Evolutionary conservation across 208 protist genomes (phyloP).

Genomic region (Crithidia bombi): DNA sequence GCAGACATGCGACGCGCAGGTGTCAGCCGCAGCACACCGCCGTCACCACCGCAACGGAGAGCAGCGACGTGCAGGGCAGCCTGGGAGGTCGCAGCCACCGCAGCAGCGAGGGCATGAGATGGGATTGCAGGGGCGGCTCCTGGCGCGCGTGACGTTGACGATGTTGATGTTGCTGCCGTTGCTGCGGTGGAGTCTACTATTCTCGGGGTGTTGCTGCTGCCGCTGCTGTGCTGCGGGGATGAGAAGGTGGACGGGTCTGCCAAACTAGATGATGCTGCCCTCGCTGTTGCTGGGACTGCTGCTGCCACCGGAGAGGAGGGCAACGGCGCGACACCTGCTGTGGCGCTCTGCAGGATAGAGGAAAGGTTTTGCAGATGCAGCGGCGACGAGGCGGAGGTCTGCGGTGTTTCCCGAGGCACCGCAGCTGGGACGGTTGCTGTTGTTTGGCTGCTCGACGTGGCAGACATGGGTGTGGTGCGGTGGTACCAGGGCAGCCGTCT

Average conservation of each 20-base stretch:
- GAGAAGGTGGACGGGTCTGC: too few species aligned
- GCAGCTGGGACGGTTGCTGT: neutral
- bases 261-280: neutral
- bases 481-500: slow-evolving; percentile 67
- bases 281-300: slow-evolving; percentile 7
- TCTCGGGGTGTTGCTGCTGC: too few species aligned
- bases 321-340: neutral
- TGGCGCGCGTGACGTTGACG: too few species aligned
- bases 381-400: neutral
- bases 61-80: slow-evolving; percentile 7
- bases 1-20: slow-evolving; percentile 38
- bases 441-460: neutral
- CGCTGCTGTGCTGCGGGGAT: neutral
- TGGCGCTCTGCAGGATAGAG: slow-evolving; percentile 14
- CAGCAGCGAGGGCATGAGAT: neutral
- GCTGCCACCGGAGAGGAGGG: neutral
- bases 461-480: neutral
- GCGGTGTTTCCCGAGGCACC: neutral
- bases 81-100: neutral
- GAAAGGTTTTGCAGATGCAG: slow-evolving; percentile 21
- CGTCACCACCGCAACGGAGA: slow-evolving; percentile 9
- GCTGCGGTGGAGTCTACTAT: too few species aligned
- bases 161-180: neutral
- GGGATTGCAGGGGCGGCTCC: too few species aligned
- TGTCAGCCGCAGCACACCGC: slow-evolving; percentile 30